A percentile compares a stretch with the other conserved stretches of the same genome.
Evolutionary conservation across 2,329 filamentous ascomycete genomes (phyloP).

Genomic region (Xylariomycetidae sp.): DNA sequence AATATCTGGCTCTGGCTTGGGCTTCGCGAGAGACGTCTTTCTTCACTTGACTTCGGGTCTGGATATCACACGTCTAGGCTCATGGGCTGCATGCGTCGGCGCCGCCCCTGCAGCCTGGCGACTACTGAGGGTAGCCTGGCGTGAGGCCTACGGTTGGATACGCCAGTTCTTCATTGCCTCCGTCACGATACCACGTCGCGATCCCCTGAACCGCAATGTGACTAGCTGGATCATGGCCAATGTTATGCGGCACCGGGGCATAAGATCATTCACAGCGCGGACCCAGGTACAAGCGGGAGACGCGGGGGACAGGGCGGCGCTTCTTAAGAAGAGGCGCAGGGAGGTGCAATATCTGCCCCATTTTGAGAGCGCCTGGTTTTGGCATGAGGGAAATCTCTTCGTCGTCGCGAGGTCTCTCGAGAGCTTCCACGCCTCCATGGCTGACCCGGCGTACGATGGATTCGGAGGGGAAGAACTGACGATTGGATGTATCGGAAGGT

Average conservation of each 20-base stretch:
- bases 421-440: conserved; percentile 30
- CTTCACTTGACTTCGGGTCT: conserved; percentile 36
- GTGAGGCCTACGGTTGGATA: conserved; percentile 35
- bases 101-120: conserved; percentile 36
- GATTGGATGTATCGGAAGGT: conserved; percentile 46
- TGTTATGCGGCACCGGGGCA: conserved; percentile 29
- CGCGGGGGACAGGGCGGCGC: conserved; percentile 31
- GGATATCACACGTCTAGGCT: conserved; percentile 41
- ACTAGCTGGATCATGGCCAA: conserved; percentile 41
- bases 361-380: conserved; percentile 44
- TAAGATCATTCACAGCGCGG: conserved; percentile 39
- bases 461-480: conserved; percentile 42
- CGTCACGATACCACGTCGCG: conserved; percentile 37
- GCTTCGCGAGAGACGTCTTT: conserved; percentile 32
- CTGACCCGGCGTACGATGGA: conserved; percentile 40
- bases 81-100: conserved; percentile 39
- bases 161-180: conserved; percentile 39
- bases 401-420: conserved; percentile 38
- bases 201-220: conserved; percentile 41
- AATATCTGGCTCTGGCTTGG: conserved; percentile 30
- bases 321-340: conserved; percentile 37
- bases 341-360: conserved; percentile 41
- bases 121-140: conserved; percentile 31
- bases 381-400: conserved; percentile 42
- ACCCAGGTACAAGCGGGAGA: conserved; percentile 32